These are phyloP conservation scores for Schizochytrium sp. DNA, from an alignment of 108 stramenopile species.

Conservation along the genomic window DNA sequence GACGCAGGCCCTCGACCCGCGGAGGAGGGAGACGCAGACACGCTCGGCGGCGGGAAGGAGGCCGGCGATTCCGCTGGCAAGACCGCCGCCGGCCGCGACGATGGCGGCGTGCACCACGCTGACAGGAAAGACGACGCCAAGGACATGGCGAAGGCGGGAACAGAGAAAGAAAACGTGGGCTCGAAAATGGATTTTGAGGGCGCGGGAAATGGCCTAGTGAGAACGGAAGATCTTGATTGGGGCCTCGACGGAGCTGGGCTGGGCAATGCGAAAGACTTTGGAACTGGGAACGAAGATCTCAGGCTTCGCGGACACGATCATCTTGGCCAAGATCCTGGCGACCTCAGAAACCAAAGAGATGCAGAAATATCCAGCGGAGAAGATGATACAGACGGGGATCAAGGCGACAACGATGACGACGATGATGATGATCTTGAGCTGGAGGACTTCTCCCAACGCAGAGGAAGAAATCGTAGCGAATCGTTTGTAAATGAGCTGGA, in stretches of 20 bases:
- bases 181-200: too few relatives aligned
- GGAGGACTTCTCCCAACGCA: neutral
- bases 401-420: neutral
- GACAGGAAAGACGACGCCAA: too few relatives aligned
- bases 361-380: neutral
- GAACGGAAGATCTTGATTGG: too few relatives aligned
- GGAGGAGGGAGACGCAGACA: neutral
- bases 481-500: constrained; percentile 58
- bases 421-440: constrained; percentile 34
- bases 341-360: neutral
- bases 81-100: neutral
- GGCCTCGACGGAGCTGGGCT: too few relatives aligned
- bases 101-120: neutral
- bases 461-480: constrained; percentile 40
- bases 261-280: neutral
- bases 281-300: neutral
- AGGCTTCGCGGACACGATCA: neutral
- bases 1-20: neutral
- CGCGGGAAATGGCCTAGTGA: too few relatives aligned
- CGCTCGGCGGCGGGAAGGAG: neutral
- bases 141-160: too few relatives aligned
- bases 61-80: neutral
- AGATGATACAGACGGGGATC: neutral
- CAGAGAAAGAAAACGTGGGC: too few relatives aligned
- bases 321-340: neutral